A percentile compares a stretch with the other conserved stretches of the same genome.
Evolutionary conservation across 2,329 filamentous ascomycete species (phyloP).

Genomic region (Calonectria montana): DNA sequence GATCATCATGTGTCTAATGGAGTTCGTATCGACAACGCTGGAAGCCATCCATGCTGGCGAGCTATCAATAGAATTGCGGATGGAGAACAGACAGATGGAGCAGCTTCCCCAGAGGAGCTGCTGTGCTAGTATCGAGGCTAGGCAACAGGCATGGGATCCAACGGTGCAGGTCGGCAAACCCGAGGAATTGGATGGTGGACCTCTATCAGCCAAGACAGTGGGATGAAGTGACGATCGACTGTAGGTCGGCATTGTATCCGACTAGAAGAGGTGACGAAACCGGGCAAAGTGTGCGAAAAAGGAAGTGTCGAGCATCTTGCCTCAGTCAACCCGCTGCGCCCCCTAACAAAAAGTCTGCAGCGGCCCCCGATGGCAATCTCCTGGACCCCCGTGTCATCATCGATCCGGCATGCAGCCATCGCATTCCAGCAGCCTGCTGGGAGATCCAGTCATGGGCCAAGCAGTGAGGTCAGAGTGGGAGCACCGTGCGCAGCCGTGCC

Average conservation of each 20-base stretch:
- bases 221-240: background rate
- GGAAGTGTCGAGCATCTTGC: background rate
- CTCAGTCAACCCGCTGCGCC: background rate
- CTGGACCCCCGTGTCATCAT: conserved; percentile 17
- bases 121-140: background rate
- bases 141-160: background rate
- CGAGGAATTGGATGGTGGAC: conserved; percentile 17
- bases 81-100: background rate
- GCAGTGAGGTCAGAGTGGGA: conserved; percentile 2
- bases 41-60: background rate
- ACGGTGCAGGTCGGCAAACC: background rate
- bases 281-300: background rate
- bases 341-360: background rate
- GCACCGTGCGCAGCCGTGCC: background rate
- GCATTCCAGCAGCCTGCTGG: conserved; percentile 30
- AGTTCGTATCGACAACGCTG: background rate
- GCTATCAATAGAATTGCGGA: background rate
- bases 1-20: background rate
- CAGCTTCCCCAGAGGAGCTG: background rate
- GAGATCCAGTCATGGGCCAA: conserved; percentile 7
- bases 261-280: background rate
- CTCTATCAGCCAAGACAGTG: background rate
- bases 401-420: conserved; percentile 27
- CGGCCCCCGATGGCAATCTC: background rate
- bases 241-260: background rate